Conservation (phyloP, 257 asterid species). For the Nemophila menziesii region DNA sequence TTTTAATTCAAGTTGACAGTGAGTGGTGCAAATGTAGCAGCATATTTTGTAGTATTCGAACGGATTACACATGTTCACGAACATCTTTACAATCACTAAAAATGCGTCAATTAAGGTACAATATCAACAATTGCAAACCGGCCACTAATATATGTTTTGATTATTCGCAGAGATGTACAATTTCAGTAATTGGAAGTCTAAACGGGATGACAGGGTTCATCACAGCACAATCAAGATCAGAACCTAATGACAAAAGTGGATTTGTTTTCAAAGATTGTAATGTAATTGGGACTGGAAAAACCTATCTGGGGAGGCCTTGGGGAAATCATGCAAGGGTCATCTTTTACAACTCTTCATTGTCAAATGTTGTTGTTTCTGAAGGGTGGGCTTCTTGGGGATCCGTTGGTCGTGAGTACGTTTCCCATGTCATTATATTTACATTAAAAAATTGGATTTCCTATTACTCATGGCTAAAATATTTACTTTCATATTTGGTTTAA, state of each 20-base stretch:
- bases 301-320: constrained; percentile 64
- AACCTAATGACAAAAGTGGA: constrained; percentile 16
- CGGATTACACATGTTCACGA: not conserved
- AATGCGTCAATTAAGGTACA: not conserved
- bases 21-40: too few species aligned
- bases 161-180: constrained; percentile 30
- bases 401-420: constrained; percentile 35
- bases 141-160: not conserved
- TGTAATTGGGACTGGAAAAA: constrained; percentile 32
- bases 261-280: constrained; percentile 46
- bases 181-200: constrained; percentile 26
- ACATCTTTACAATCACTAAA: not conserved
- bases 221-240: constrained; percentile 55
- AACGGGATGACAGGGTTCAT: constrained; percentile 41
- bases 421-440: not conserved
- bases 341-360: constrained; percentile 32
- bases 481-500: too few species aligned
- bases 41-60: too few species aligned
- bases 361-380: constrained; percentile 29
- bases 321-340: constrained; percentile 53
- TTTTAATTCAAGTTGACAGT: too few species aligned
- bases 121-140: not conserved
- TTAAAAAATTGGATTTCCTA: not conserved
- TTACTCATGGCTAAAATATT: not conserved
- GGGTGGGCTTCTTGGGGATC: constrained; percentile 50